phyloP scores from a whole-genome alignment of 2,329 filamentous ascomycete genomes.

The Claviceps pazoutovae region DNA sequence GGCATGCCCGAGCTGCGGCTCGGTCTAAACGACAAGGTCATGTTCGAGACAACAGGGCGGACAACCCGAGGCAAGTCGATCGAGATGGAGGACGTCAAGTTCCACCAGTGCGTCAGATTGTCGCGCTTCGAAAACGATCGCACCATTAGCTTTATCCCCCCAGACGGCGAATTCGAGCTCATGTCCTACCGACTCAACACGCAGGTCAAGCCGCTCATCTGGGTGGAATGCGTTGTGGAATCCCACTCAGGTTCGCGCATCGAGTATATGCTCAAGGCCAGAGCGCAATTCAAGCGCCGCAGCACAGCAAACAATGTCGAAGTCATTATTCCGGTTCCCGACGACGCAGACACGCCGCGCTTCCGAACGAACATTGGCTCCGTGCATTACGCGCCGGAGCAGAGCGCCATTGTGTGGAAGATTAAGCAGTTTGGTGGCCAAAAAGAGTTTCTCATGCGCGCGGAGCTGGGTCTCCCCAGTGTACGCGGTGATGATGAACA shows the following conservation, averaged over 20 bases:
- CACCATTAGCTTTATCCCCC: conserved; percentile 97
- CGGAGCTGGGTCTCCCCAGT: conserved; percentile 84
- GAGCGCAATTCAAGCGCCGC: conserved; percentile 93
- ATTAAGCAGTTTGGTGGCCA: conserved; percentile 99
- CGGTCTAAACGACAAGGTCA: conserved; percentile 95
- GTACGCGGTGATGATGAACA: conserved; percentile 92
- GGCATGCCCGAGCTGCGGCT: conserved; percentile 94
- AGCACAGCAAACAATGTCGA: conserved; percentile 98
- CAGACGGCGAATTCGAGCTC: conserved; percentile 95
- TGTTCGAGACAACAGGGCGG: conserved; percentile 96
- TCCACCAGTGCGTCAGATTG: conserved; percentile 93
- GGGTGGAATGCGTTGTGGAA: conserved; percentile 96
- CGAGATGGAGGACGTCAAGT: conserved; percentile 99
- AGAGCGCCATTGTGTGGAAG: conserved; percentile 97
- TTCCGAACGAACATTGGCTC: conserved; percentile 96
- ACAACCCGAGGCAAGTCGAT: conserved; percentile 92
- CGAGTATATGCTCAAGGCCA: conserved; percentile 98
- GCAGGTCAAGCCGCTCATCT: conserved; percentile 94
- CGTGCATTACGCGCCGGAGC: conserved; percentile 94
- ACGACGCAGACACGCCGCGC: conserved; percentile 88
- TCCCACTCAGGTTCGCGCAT: conserved; percentile 90
- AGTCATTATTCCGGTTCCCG: conserved; percentile 91
- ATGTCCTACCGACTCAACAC: conserved; percentile 99
- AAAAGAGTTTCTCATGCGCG: conserved; percentile 97
- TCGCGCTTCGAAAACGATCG: conserved; percentile 96